Percentiles rank a stretch among this genome's conserved stretches.
These are phyloP conservation scores for Sarcodon sp. DNA, from an alignment of 768 basidiomycete genomes.

Conservation along the genomic window DNA sequence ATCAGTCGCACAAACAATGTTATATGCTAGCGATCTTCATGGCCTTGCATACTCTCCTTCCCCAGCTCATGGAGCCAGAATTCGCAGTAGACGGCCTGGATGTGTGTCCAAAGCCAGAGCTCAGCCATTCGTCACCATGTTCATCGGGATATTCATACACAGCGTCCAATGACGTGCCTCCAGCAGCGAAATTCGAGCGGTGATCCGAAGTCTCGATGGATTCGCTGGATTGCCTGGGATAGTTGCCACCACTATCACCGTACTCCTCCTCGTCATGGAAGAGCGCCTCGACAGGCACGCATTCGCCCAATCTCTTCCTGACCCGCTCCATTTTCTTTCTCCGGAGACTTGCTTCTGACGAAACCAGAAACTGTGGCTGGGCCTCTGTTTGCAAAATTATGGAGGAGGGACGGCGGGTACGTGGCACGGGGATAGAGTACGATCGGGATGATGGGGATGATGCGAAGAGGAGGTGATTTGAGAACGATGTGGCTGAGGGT, in stretches of 20 bases:
- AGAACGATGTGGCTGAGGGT: too few relatives aligned
- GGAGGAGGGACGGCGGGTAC: background rate
- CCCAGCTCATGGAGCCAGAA: too few relatives aligned
- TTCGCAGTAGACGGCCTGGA: too few relatives aligned
- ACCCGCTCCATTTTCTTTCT: constrained; percentile 54
- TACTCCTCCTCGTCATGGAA: constrained; percentile 23
- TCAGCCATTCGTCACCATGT: background rate
- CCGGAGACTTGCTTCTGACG: constrained; percentile 26
- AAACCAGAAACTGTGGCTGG: constrained; percentile 23
- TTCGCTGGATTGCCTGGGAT: background rate
- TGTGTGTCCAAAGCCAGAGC: too few relatives aligned
- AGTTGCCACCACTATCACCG: background rate
- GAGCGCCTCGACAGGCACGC: constrained; percentile 47
- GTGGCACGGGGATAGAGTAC: background rate
- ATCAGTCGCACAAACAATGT: too few relatives aligned
- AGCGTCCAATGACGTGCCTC: background rate
- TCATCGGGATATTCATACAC: background rate
- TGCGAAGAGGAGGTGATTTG: too few relatives aligned
- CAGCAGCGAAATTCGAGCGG: background rate
- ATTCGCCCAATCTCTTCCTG: constrained; percentile 47
- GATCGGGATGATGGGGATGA: background rate
- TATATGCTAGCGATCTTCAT: too few relatives aligned
- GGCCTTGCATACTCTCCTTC: too few relatives aligned
- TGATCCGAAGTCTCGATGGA: background rate
- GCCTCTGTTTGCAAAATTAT: background rate